A percentile compares a stretch with the other conserved stretches of the same genome.
Evolutionary conservation across 1,284 basidiomycete species (phyloP).

Genomic region (Trametes sp.): DNA sequence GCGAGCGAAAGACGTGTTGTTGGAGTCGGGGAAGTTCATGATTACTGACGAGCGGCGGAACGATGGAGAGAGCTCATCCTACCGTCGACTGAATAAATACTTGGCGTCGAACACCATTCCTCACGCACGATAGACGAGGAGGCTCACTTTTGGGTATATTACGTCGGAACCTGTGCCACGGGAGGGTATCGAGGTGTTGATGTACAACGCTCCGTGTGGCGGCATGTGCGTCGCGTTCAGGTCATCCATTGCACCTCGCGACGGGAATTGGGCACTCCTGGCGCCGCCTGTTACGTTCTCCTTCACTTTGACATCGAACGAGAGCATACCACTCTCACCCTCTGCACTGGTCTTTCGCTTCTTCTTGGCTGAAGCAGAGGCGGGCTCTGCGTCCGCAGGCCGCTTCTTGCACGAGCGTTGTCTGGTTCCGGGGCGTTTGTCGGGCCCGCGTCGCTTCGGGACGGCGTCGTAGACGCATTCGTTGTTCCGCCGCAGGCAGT

Average conservation of each 20-base stretch:
- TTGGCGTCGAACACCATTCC: conserved; percentile 36
- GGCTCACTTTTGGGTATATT: conserved; percentile 44
- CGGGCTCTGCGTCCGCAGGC: conserved; percentile 57
- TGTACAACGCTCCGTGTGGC: conserved; percentile 36
- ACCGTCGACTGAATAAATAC: conserved; percentile 45
- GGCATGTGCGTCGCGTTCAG: conserved; percentile 35
- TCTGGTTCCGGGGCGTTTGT: conserved; percentile 82
- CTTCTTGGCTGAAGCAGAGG: conserved; percentile 62
- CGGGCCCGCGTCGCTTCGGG: conserved; percentile 81
- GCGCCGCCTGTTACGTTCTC: conserved; percentile 39
- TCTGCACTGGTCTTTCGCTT: conserved; percentile 53
- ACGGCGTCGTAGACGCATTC: conserved; percentile 79
- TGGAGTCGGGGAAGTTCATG: conserved; percentile 32
- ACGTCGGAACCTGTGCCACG: conserved; percentile 36
- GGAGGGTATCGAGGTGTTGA: conserved; percentile 40
- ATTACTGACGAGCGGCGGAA: conserved; percentile 37
- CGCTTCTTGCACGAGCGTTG: conserved; percentile 84
- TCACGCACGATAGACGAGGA: conserved; percentile 27
- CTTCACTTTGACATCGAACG: conserved; percentile 40
- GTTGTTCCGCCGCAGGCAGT: conserved; percentile 77
- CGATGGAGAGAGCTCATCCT: conserved; percentile 40
- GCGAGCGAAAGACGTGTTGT: conserved; percentile 23
- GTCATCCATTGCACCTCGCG: conserved; percentile 37
- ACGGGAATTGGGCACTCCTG: conserved; percentile 35
- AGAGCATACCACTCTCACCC: conserved; percentile 38